Percentiles rank a stretch among this genome's conserved stretches.
Evolutionary conservation across 352 stramenopile species (phyloP).

Genomic region (Halophytophthora batemanensis): DNA sequence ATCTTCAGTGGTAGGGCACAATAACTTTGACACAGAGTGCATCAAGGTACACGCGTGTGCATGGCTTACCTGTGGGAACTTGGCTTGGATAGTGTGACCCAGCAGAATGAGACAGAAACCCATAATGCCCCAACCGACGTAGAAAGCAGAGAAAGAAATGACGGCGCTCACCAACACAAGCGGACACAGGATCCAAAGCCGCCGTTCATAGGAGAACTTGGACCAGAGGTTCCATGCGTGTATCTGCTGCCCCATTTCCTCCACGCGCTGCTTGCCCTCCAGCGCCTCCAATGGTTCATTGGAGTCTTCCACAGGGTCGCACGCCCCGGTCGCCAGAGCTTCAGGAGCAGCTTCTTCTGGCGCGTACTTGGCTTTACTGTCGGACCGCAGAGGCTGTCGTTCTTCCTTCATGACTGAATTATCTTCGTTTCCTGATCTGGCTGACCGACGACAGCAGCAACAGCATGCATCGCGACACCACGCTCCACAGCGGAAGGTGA

Average conservation of each 20-base stretch:
- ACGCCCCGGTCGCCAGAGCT: conserved; percentile 8
- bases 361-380: conserved; percentile 10
- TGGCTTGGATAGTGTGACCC: conserved; percentile 74
- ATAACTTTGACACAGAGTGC: no score
- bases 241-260: conserved; percentile 46
- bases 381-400: conserved; percentile 19
- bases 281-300: conserved; percentile 64
- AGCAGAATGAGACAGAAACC: conserved; percentile 77
- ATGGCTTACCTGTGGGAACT: conserved; percentile 60
- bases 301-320: conserved; percentile 32
- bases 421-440: background rate
- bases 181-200: conserved; percentile 60
- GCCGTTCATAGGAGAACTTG: conserved; percentile 70
- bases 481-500: conserved; percentile 27
- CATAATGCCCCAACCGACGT: conserved; percentile 81
- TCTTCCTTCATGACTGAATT: conserved; percentile 19
- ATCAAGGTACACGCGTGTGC: background rate
- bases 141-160: conserved; percentile 80
- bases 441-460: conserved; percentile 1
- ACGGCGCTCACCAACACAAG: conserved; percentile 76
- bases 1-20: background rate
- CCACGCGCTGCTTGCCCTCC: conserved; percentile 48
- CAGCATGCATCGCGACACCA: conserved; percentile 14
- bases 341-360: conserved; percentile 1
- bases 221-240: conserved; percentile 70